phyloP scores from a whole-genome alignment of 2,329 filamentous ascomycete species.

The Nakataea oryzae region DNA sequence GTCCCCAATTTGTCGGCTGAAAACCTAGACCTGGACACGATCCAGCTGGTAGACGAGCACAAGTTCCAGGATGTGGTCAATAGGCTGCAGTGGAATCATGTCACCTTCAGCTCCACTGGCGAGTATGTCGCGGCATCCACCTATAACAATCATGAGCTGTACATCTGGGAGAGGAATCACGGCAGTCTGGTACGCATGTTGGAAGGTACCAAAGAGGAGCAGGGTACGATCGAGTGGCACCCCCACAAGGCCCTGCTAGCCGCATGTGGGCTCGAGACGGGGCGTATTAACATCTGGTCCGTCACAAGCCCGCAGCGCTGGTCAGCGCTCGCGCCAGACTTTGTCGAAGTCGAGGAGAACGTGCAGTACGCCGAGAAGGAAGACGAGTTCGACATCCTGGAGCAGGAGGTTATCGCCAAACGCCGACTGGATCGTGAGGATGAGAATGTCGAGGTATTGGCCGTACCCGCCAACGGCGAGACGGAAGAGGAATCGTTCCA shows the following conservation, averaged over 20 bases:
- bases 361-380: constrained; percentile 92
- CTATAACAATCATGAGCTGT: constrained; percentile 97
- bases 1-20: constrained; percentile 65
- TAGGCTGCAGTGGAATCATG: constrained; percentile 89
- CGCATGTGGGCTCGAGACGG: constrained; percentile 85
- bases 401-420: constrained; percentile 87
- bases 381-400: constrained; percentile 97
- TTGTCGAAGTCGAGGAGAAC: constrained; percentile 95
- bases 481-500: constrained; percentile 54
- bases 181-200: constrained; percentile 94
- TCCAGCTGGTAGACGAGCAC: constrained; percentile 87
- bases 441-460: constrained; percentile 84
- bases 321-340: constrained; percentile 94
- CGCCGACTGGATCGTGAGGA: constrained; percentile 84
- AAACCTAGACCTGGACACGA: constrained; percentile 70
- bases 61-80: constrained; percentile 99
- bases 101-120: constrained; percentile 85
- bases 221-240: constrained; percentile 96
- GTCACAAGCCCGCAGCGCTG: constrained; percentile 92
- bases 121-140: constrained; percentile 96
- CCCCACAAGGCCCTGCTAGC: constrained; percentile 78
- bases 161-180: constrained; percentile 92
- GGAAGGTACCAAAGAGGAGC: constrained; percentile 91
- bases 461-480: constrained; percentile 55
- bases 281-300: constrained; percentile 91